phyloP scores from a whole-genome alignment of 176 grass and related monocot species.

The Carex parvula region DNA sequence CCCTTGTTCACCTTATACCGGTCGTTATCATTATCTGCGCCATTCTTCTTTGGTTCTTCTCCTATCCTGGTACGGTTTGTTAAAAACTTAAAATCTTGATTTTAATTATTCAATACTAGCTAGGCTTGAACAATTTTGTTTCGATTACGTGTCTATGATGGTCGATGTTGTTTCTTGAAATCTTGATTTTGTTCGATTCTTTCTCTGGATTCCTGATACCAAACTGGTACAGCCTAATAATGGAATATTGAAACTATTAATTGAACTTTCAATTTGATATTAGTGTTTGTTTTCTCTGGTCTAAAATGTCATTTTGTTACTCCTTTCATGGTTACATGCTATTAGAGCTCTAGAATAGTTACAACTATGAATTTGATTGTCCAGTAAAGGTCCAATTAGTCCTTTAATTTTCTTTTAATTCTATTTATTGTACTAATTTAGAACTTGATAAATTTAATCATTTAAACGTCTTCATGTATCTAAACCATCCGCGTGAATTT shows the following conservation, averaged over 20 bases:
- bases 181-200: not conserved
- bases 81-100: not conserved
- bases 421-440: too few species aligned
- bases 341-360: not conserved
- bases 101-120: not conserved
- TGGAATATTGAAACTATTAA: not conserved
- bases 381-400: too few species aligned
- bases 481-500: too few species aligned
- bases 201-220: not conserved
- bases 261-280: not conserved
- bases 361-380: not conserved
- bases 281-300: not conserved
- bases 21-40: conserved; percentile 58
- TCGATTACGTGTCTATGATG: not conserved
- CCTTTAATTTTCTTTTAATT: too few species aligned
- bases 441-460: too few species aligned
- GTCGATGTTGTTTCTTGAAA: not conserved
- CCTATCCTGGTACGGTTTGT: conserved; percentile 25
- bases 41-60: conserved; percentile 70
- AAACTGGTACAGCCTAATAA: not conserved
- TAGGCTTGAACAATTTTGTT: not conserved
- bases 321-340: too few species aligned
- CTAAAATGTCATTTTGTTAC: not conserved
- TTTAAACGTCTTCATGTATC: too few species aligned
- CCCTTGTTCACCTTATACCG: conserved; percentile 61